phyloP scores from a whole-genome alignment of 2,329 filamentous ascomycete genomes.

The Colletotrichum phormii region DNA sequence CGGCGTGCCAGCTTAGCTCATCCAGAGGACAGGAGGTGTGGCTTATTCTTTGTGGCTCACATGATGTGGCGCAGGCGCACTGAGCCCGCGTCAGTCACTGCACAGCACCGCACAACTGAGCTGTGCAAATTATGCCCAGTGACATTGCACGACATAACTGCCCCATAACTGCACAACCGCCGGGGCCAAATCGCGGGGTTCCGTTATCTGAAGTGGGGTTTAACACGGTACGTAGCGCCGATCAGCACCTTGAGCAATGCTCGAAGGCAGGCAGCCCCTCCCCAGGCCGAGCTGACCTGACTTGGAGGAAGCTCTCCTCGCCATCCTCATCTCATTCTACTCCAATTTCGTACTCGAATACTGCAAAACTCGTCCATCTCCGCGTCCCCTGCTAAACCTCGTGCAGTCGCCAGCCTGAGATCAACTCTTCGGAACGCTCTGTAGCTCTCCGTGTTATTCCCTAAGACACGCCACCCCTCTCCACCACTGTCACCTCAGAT shows the following conservation, averaged over 20 bases:
- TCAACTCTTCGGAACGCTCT: conserved; percentile 10
- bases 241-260: not conserved
- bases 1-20: not conserved
- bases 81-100: not conserved
- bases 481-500: not conserved
- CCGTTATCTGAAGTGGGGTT: conserved; percentile 30
- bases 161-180: conserved; percentile 1
- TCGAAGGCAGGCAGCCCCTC: not conserved
- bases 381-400: conserved; percentile 9
- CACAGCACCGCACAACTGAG: not conserved
- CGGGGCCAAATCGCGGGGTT: conserved; percentile 28
- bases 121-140: not conserved
- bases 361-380: not conserved
- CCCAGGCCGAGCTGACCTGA: conserved; percentile 3
- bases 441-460: conserved; percentile 21
- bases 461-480: conserved; percentile 4
- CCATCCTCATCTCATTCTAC: not conserved
- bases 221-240: not conserved
- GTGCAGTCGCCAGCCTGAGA: conserved; percentile 3
- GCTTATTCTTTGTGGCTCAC: not conserved
- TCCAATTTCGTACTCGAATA: not conserved
- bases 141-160: not conserved
- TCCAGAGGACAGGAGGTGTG: not conserved
- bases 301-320: not conserved
- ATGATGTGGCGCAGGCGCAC: too few species aligned